phyloP scores from a whole-genome alignment of 257 asterid genomes.

The Ophiorrhiza pumila region DNA sequence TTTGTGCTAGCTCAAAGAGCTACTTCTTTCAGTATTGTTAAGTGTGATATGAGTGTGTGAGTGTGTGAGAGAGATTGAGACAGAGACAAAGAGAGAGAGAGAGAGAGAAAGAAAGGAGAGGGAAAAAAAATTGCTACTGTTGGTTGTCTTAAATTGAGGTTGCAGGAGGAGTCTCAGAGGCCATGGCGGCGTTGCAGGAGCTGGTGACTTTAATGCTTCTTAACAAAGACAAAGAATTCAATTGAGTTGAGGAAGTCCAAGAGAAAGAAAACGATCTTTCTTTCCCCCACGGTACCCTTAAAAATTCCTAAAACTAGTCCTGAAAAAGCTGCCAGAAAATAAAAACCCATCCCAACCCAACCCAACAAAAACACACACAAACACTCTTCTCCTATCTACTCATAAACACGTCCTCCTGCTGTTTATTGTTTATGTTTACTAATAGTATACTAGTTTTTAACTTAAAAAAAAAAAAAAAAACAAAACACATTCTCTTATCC shows the following conservation, averaged over 20 bases:
- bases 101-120: slow-evolving; percentile 23
- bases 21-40: slow-evolving; percentile 20
- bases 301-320: slow-evolving; percentile 33
- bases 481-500: too few species aligned
- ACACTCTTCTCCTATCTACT: too few species aligned
- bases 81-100: slow-evolving; percentile 14
- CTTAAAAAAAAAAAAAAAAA: slow-evolving; percentile 1
- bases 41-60: slow-evolving; percentile 14
- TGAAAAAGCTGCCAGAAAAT: slow-evolving; percentile 31
- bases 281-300: slow-evolving; percentile 22
- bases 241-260: slow-evolving; percentile 26
- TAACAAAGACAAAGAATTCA: slow-evolving; percentile 27
- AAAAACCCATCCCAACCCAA: slow-evolving; percentile 21
- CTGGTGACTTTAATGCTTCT: slow-evolving; percentile 70
- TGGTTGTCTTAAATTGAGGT: slow-evolving; percentile 68
- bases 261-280: slow-evolving; percentile 18
- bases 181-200: slow-evolving; percentile 97
- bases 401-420: too few species aligned
- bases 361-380: neutral
- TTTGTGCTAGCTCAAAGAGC: slow-evolving; percentile 22
- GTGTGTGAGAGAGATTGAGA: slow-evolving; percentile 23
- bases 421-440: too few species aligned
- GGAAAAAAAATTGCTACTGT: slow-evolving; percentile 16
- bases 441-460: too few species aligned
- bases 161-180: slow-evolving; percentile 48